Percentiles rank a stretch among this genome's conserved stretches.
These are phyloP conservation scores for Ilyonectria mors-panacis DNA, from an alignment of 2,329 filamentous ascomycete genomes.

Conservation along the genomic window DNA sequence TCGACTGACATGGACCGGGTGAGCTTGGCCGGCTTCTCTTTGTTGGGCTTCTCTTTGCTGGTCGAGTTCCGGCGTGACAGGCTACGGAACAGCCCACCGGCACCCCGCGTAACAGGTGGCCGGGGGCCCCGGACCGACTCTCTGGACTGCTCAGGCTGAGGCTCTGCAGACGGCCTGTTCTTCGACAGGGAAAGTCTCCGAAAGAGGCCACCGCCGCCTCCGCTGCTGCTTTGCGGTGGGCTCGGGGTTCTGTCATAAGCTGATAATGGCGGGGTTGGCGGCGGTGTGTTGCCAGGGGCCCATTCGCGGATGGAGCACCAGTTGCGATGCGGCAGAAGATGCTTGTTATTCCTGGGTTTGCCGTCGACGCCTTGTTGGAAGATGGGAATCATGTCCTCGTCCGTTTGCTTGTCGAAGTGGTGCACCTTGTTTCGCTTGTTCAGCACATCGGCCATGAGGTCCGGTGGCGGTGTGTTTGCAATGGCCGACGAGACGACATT, in stretches of 20 bases:
- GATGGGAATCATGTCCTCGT: conserved; percentile 96
- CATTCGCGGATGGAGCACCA: conserved; percentile 96
- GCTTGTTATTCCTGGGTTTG: conserved; percentile 91
- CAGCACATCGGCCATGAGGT: conserved; percentile 89
- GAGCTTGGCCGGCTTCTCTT: conserved; percentile 52
- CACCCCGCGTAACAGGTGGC: conserved; percentile 64
- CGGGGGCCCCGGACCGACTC: conserved; percentile 60
- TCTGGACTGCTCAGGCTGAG: conserved; percentile 56
- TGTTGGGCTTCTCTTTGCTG: conserved; percentile 53
- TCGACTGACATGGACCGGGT: conserved; percentile 75
- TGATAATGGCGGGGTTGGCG: conserved; percentile 73
- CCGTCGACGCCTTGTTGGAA: conserved; percentile 92
- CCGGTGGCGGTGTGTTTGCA: conserved; percentile 90
- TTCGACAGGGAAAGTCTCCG: conserved; percentile 61
- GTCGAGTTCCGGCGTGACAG: conserved; percentile 55
- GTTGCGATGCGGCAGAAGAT: conserved; percentile 89
- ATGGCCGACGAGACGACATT: conserved; percentile 96
- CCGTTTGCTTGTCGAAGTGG: conserved; percentile 81
- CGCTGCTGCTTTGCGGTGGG: conserved; percentile 51
- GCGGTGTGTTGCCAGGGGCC: conserved; percentile 82
- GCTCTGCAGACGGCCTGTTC: conserved; percentile 53
- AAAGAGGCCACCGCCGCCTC: conserved; percentile 56
- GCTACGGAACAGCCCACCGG: conserved; percentile 62
- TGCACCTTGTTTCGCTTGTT: conserved; percentile 92
- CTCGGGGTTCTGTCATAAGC: conserved; percentile 61